phyloP scores from a whole-genome alignment of 2,329 filamentous ascomycete genomes.

The Venturia carpophila region DNA sequence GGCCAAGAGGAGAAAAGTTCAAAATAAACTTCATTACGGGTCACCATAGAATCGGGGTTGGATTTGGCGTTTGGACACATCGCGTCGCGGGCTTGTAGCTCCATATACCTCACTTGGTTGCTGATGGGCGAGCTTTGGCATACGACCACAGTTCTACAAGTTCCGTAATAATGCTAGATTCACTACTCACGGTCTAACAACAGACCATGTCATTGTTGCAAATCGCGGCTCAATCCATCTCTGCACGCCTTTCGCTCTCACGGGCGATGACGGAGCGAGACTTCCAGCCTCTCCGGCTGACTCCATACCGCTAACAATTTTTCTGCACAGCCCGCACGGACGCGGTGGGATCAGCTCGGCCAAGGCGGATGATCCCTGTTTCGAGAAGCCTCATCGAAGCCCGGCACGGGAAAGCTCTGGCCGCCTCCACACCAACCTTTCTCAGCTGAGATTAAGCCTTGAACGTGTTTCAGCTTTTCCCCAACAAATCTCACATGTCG shows the following conservation, averaged over 20 bases:
- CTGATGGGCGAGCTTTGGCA: background rate
- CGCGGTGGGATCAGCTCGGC: background rate
- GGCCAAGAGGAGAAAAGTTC: slow-evolving; percentile 41
- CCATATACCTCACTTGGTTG: slow-evolving; percentile 10
- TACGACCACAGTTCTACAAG: background rate
- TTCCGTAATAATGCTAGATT: background rate
- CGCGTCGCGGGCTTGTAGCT: background rate
- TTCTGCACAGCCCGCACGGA: background rate
- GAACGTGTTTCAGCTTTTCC: background rate
- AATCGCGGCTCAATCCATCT: background rate
- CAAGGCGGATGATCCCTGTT: background rate
- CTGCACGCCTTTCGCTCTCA: background rate
- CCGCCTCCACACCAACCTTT: background rate
- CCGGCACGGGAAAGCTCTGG: background rate
- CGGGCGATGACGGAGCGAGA: slow-evolving; percentile 7
- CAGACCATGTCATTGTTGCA: background rate
- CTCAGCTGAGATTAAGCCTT: background rate
- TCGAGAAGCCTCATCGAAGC: slow-evolving; percentile 1
- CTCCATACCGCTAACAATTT: background rate
- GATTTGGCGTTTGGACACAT: slow-evolving; percentile 1
- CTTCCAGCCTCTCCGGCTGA: background rate
- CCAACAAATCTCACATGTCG: slow-evolving; percentile 13
- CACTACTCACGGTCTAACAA: background rate
- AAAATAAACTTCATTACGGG: background rate
- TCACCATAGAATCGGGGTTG: slow-evolving; percentile 1